Conservation (phyloP, 1,284 basidiomycete genomes). For the Lentinula novae-zelandiae region DNA sequence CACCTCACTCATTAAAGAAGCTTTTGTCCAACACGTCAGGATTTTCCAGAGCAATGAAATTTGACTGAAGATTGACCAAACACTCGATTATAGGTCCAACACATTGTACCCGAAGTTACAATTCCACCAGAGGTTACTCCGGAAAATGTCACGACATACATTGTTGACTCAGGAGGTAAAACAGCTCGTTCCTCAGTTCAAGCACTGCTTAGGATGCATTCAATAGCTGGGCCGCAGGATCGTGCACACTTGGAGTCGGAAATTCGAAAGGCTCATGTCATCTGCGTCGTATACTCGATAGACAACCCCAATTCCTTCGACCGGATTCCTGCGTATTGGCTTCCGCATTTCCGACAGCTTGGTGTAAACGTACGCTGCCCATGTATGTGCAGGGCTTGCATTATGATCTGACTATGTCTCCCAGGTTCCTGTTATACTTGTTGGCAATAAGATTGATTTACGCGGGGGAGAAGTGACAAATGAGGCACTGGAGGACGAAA, state of each 20-base stretch:
- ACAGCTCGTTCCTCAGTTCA: conserved; percentile 8
- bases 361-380: conserved; percentile 76
- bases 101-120: conserved; percentile 91
- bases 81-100: conserved; percentile 64
- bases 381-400: not conserved
- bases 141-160: conserved; percentile 93
- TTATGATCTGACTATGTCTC: conserved; percentile 8
- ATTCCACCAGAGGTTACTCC: conserved; percentile 95
- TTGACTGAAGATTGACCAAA: conserved; percentile 11
- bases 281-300: conserved; percentile 96
- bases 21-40: conserved; percentile 84
- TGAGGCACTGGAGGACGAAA: conserved; percentile 91
- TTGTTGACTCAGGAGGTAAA: conserved; percentile 89
- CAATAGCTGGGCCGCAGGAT: conserved; percentile 71
- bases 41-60: conserved; percentile 7
- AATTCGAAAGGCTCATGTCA: conserved; percentile 95
- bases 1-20: conserved; percentile 93
- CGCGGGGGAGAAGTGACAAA: conserved; percentile 92
- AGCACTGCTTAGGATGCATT: conserved; percentile 11
- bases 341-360: conserved; percentile 93
- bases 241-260: conserved; percentile 89
- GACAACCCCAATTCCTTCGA: conserved; percentile 96
- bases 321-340: conserved; percentile 97
- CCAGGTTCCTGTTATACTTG: conserved; percentile 93
- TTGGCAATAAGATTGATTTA: conserved; percentile 98